Percentiles rank a stretch among this genome's conserved stretches.
Conservation (phyloP, 768 basidiomycete species). For the Jaapia argillacea region DNA sequence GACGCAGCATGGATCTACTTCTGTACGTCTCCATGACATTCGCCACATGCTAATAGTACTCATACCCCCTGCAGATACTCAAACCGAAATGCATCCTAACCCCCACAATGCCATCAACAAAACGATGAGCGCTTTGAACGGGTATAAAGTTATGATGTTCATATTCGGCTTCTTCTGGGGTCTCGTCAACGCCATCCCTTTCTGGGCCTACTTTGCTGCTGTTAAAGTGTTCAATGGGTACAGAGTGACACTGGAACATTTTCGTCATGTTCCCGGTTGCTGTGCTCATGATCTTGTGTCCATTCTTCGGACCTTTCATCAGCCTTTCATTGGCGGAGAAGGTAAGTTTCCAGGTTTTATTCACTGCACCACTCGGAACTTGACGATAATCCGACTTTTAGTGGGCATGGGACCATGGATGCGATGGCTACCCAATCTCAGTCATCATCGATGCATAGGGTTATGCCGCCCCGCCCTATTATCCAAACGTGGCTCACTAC, state of each 20-base stretch:
- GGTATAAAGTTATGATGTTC: conserved; percentile 7
- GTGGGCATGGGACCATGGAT: too few species aligned
- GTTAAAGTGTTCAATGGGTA: not conserved
- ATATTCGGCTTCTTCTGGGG: conserved; percentile 8
- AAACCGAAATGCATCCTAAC: conserved; percentile 3
- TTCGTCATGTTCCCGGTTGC: conserved; percentile 4
- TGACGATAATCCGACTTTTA: too few species aligned
- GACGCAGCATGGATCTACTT: too few species aligned
- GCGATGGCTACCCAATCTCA: too few species aligned
- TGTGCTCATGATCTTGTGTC: conserved; percentile 4
- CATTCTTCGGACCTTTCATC: conserved; percentile 10
- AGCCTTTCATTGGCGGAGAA: conserved; percentile 5
- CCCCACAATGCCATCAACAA: conserved; percentile 6
- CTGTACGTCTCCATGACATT: too few species aligned
- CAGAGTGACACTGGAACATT: not conserved
- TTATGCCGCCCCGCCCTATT: too few species aligned
- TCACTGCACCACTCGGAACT: too few species aligned
- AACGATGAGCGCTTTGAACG: conserved; percentile 1
- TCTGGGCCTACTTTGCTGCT: not conserved
- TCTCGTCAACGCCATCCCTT: conserved; percentile 1
- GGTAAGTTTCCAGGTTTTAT: not conserved
- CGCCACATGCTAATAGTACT: not conserved
- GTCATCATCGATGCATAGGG: too few species aligned
- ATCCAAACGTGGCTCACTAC: too few species aligned
- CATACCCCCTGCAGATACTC: conserved; percentile 4